These are phyloP conservation scores for Trichophyton benhamiae DNA, from an alignment of 2,329 filamentous ascomycete genomes.

Conservation along the genomic window DNA sequence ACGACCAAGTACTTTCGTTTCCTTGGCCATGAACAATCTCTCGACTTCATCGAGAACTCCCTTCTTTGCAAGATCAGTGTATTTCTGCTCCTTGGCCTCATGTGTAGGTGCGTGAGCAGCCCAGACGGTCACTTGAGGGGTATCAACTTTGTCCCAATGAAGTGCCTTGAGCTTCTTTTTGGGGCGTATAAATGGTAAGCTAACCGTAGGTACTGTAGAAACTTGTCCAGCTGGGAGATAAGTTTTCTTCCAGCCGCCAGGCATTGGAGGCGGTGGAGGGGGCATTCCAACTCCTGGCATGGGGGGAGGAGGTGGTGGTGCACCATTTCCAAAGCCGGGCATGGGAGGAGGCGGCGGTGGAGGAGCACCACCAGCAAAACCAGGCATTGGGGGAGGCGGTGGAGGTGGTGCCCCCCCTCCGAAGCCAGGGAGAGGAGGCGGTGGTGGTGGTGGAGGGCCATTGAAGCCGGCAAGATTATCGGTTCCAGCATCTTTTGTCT, in stretches of 20 bases:
- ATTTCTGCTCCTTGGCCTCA: conserved; percentile 88
- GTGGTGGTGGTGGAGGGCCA: conserved; percentile 37
- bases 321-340: conserved; percentile 34
- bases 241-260: conserved; percentile 47
- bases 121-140: conserved; percentile 85
- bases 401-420: conserved; percentile 31
- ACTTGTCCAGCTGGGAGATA: conserved; percentile 57
- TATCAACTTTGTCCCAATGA: conserved; percentile 98
- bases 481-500: conserved; percentile 4
- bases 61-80: conserved; percentile 80
- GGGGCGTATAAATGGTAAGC: conserved; percentile 68
- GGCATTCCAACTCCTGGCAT: conserved; percentile 29
- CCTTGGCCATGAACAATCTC: conserved; percentile 93
- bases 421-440: conserved; percentile 35
- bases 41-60: conserved; percentile 96
- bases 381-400: conserved; percentile 24
- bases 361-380: conserved; percentile 33
- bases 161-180: conserved; percentile 99
- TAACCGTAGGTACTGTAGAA: conserved; percentile 46
- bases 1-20: conserved; percentile 71
- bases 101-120: conserved; percentile 73
- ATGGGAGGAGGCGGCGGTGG: conserved; percentile 39
- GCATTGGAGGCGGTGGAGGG: conserved; percentile 33
- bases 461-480: conserved; percentile 15
- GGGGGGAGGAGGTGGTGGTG: conserved; percentile 30